Evolutionary conservation across 805 yeast species (phyloP), one percentile per base, ranked within the genome.

Genomic region (Suhomyces xylopsoci): DNA sequence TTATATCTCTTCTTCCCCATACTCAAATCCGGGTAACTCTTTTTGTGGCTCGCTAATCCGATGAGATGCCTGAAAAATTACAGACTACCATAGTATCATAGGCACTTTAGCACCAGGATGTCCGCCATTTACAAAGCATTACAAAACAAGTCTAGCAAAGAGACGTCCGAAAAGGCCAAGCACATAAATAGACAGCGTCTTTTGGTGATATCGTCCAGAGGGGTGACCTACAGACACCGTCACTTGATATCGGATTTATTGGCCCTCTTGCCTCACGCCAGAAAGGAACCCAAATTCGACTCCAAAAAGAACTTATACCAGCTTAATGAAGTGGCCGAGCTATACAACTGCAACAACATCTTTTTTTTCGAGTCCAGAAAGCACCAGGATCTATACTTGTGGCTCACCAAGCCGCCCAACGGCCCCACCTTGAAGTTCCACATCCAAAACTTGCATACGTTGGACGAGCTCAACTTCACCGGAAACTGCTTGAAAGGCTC

Each of bases 401-500:
- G 97, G 97, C 70, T 94, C 58, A 83, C 97, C 32, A 93, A 94
- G 72, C 94, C 98, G 26, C 99, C 99, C 43, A 93, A 94, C 68
- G 99, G 99, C 1, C 99, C 99, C 54, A 93, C 97, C 22, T 76
- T 89, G 63, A 94, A 94, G 72, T 93, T 94, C 70, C 94, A 87
- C 67, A 81, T 94, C 54, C 97, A 93, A 73, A 94, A 94, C 72
- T 79, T 94, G 73, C 98, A 94, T 71, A 94, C 98, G 32, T 83
- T 91, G 78, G 97, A 92, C 65, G 99, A 94, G 72, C 78, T 94
- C 58, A 92, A 94, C 68, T 94, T 94, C 75, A 91, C 97, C 10
- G 99, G 99, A 49, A 94, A 94, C 74, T 90, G 97, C 66, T 77
- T 94, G 58, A 90, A 87, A 69, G 99, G 99, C 5, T 90, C 97